These are phyloP conservation scores for Fusarium beomiforme DNA, from an alignment of 2,329 filamentous ascomycete genomes.

Conservation along the genomic window DNA sequence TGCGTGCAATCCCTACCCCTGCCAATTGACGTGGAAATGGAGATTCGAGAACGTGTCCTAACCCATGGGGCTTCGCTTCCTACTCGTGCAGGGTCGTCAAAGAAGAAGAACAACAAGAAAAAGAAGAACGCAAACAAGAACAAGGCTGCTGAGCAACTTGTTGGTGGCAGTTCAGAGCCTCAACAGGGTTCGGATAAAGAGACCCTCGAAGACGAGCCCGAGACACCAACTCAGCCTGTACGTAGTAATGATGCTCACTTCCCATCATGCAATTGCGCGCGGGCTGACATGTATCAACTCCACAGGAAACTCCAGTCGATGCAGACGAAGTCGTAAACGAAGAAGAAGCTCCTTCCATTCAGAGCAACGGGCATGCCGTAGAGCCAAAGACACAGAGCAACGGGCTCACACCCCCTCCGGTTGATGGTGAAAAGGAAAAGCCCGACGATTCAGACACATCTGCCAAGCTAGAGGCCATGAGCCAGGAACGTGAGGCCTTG, in stretches of 20 bases:
- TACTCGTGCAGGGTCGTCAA: slow-evolving; percentile 51
- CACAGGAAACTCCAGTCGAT: slow-evolving; percentile 45
- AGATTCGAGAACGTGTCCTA: slow-evolving; percentile 46
- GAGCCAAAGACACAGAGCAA: slow-evolving; percentile 52
- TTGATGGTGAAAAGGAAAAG: slow-evolving; percentile 38
- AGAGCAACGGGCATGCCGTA: slow-evolving; percentile 55
- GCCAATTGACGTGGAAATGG: slow-evolving; percentile 34
- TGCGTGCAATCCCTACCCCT: slow-evolving; percentile 45
- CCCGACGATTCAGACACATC: slow-evolving; percentile 53
- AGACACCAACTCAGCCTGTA: slow-evolving; percentile 50
- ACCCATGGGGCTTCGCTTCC: slow-evolving; percentile 39
- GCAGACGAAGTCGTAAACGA: slow-evolving; percentile 29
- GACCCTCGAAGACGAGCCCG: slow-evolving; percentile 57
- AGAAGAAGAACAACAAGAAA: slow-evolving; percentile 69
- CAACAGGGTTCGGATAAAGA: slow-evolving; percentile 53
- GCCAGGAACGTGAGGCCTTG: slow-evolving; percentile 82
- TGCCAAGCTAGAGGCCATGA: slow-evolving; percentile 76
- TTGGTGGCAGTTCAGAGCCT: slow-evolving; percentile 47
- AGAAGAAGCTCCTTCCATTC: slow-evolving; percentile 33
- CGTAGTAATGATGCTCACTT: slow-evolving; percentile 32
- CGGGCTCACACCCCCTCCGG: slow-evolving; percentile 46
- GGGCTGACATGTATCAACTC: slow-evolving; percentile 38
- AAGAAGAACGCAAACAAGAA: slow-evolving; percentile 65
- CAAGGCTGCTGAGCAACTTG: slow-evolving; percentile 52
- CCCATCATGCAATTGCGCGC: slow-evolving; percentile 19